Evolutionary conservation across 352 stramenopile species (phyloP), one percentile per base, ranked within the genome.

Genomic region (Phytophthora vignae): DNA sequence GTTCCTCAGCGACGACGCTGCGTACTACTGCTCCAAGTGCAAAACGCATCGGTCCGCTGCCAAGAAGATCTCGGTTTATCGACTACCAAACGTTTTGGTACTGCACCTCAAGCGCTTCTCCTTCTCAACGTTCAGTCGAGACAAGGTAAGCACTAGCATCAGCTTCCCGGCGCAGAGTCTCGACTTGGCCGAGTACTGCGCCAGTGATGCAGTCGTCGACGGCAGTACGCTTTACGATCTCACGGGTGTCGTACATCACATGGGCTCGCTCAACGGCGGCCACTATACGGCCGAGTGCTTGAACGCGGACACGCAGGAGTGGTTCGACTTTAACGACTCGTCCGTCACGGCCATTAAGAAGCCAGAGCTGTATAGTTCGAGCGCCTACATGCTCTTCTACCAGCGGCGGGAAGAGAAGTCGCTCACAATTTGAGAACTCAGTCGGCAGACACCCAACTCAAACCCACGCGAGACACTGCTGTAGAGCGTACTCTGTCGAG

Each of bases 31-130:
- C 67, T 42, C 60, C 22, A 91, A 90, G 55, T 93, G 86, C 71
- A 93, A 94, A 49, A 84, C 81, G 0, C 87, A 93, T 64, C 82
- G 85, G 31, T 80, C 80, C 3, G 85, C 88, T 46, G 68, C 78
- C 46, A 95, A 95, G 72, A 89, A 90, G 58, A 94, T 95, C 49
- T 87, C 81, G 54, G 68, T 95, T 38, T 92, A 94, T 60, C 82
- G 87, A 11, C 69, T 90, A 6, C 93, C 93, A 8, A 74, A 87
- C n/a, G 79, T 98, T 31, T 81, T 98, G 38, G 85, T 98, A 29
- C 40, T 98, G 27, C 93, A 98, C 64, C 81, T 98, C 38, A 98
- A 98, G 75, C 88, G 92, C 1, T 98, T 98, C 53, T 87, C 82
- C 38, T 95, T 87, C 71, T 96, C 84, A 19, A 91, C 77, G 2